Conservation (phyloP, 345 rosid genomes). For the Durio zibethinus region DNA sequence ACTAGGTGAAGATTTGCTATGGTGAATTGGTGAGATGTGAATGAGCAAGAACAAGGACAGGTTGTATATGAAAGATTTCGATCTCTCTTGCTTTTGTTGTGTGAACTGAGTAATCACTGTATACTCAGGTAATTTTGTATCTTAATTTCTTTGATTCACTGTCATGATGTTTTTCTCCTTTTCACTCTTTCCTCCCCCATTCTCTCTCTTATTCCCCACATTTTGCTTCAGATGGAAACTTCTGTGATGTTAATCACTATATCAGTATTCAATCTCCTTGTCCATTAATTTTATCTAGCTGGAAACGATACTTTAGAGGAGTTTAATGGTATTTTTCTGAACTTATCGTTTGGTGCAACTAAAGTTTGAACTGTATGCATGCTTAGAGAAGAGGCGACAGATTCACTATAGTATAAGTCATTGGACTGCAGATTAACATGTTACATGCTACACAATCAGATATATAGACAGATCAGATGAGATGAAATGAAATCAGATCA, state of each 20-base stretch:
- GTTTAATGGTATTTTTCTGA: background rate
- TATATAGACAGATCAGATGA: background rate
- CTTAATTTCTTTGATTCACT: background rate
- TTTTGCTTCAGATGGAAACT: constrained; percentile 3
- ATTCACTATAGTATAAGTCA: background rate
- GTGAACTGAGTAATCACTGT: background rate
- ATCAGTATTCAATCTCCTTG: background rate
- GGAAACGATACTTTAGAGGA: background rate
- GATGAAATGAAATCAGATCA: too few species aligned
- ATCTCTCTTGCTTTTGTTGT: constrained; percentile 2
- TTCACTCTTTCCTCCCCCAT: background rate
- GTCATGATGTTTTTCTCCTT: background rate
- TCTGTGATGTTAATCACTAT: background rate
- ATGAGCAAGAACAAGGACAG: background rate
- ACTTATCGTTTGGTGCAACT: background rate
- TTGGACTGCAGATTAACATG: background rate
- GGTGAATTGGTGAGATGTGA: background rate
- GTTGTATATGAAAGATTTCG: constrained; percentile 5
- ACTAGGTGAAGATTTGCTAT: background rate
- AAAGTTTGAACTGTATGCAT: background rate
- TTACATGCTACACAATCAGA: background rate
- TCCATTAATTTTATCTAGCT: background rate
- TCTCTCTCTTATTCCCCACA: background rate
- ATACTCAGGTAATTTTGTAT: constrained; percentile 13
- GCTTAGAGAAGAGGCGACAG: background rate